Evolutionary conservation across 495 filamentous ascomycete genomes (phyloP), one percentile per base, ranked within the genome.

Genomic region (Evernia prunastri): DNA sequence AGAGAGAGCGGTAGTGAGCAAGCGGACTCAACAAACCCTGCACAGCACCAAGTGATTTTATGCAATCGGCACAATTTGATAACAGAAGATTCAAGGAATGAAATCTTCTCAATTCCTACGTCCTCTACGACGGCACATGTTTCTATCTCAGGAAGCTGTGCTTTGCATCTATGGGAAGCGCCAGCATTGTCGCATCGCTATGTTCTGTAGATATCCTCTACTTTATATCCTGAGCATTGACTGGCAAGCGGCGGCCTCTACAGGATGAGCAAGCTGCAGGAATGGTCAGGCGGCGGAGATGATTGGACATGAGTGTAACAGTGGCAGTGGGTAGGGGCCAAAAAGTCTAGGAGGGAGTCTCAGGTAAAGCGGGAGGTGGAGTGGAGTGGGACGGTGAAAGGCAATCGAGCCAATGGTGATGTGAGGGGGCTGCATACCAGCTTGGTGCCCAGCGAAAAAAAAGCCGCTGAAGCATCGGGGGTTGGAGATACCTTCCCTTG

Each of bases 351-450:
- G 25, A 59, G 12, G n/a, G 33, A 67, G 65, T 67, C 58, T 67
- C 53, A 67, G 60, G 61, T 53, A 56, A 36, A 51, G 60, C 65
- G 63, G 70, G 64, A 67, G 53, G 58, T 62, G 61, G 56, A 69
- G 63, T n/a, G 69, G 64, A 51, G 45, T 61, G 67, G 59, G 54
- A 59, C 69, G 63, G 63, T 59, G 59, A 29, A 31, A 53, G 60
- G 58, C 62, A 66, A 68, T 69, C 63, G 63, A 67, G 58, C 68
- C 67, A 70, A 66, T 65, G 63, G 61, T 58, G 31, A 58, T 37
- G 35, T 51, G 49, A 63, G 63, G 54, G 68, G 61, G 27, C 59
- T 69, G 66, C 68, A 68, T 66, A 54, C 63, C 68, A 70, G 68
- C 43, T 53, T 53, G 13, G 49, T 27, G 27, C 49, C n/a, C 49